Percentiles rank a stretch among this genome's conserved stretches.
Evolutionary conservation across 768 basidiomycete genomes (phyloP).

Genomic region (Tephrocybe sp.): DNA sequence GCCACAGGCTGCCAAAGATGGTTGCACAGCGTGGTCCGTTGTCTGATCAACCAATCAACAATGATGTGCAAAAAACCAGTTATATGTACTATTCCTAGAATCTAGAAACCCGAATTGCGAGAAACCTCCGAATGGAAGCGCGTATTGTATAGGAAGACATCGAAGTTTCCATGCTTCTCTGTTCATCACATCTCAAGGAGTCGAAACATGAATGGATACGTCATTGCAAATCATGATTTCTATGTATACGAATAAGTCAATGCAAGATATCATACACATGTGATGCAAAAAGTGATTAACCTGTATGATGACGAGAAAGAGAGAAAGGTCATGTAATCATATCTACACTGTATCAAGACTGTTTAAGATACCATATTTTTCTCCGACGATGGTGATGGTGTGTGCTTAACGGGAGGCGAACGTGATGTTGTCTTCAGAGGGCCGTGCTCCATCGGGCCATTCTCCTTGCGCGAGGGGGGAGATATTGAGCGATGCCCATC

Average conservation of each 20-base stretch:
- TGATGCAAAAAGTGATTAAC: not conserved
- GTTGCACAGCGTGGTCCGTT: too few relatives aligned
- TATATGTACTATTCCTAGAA: too few relatives aligned
- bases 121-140: too few relatives aligned
- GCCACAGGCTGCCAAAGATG: too few relatives aligned
- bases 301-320: not conserved
- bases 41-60: too few relatives aligned
- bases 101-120: too few relatives aligned
- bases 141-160: too few relatives aligned
- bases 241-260: slow-evolving; percentile 1
- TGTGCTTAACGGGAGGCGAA: slow-evolving; percentile 49
- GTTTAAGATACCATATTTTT: slow-evolving; percentile 29
- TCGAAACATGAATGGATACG: too few relatives aligned
- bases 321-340: slow-evolving; percentile 5
- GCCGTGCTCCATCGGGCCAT: slow-evolving; percentile 47
- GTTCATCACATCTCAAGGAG: too few relatives aligned
- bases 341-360: not conserved
- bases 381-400: slow-evolving; percentile 53
- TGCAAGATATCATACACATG: slow-evolving; percentile 14
- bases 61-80: too few relatives aligned
- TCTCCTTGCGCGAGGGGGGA: slow-evolving; percentile 40
- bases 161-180: too few relatives aligned
- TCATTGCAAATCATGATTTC: not conserved
- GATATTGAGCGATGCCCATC: slow-evolving; percentile 50
- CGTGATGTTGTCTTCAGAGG: slow-evolving; percentile 37